Evolutionary conservation across 2,329 filamentous ascomycete genomes (phyloP).

Genomic region (Paecilomyces formosus): DNA sequence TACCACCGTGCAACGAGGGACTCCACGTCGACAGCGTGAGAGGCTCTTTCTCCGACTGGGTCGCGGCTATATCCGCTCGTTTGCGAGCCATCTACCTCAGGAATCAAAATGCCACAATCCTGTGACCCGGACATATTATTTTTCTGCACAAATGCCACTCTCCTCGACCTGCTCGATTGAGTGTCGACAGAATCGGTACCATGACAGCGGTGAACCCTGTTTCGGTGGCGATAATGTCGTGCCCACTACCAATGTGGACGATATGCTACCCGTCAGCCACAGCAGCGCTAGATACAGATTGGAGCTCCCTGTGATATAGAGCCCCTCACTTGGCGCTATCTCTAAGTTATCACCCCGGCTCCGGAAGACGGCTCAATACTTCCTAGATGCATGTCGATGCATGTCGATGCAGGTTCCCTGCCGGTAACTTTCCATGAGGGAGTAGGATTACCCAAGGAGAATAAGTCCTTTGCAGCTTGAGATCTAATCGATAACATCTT

Average conservation of each 20-base stretch:
- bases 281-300: not conserved
- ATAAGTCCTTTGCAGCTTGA: not conserved
- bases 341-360: not conserved
- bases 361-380: not conserved
- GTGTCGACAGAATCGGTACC: not conserved
- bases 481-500: not conserved
- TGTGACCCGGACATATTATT: too few relatives aligned
- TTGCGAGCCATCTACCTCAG: not conserved
- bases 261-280: not conserved
- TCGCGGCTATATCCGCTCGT: not conserved
- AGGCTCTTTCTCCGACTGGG: not conserved
- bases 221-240: constrained; percentile 7
- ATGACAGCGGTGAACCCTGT: not conserved
- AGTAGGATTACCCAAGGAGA: not conserved
- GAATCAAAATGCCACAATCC: not conserved
- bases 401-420: not conserved
- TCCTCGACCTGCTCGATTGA: not conserved
- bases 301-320: not conserved
- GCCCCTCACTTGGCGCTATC: not conserved
- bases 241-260: constrained; percentile 37
- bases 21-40: not conserved
- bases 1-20: not conserved
- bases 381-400: not conserved
- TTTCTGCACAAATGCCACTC: too few relatives aligned
- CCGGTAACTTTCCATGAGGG: not conserved